Percentiles rank a stretch among this genome's conserved stretches.
Evolutionary conservation across 225 moss, liverwort and hornwort species (phyloP).

Genomic region (Pseudoscleropodium purum): DNA sequence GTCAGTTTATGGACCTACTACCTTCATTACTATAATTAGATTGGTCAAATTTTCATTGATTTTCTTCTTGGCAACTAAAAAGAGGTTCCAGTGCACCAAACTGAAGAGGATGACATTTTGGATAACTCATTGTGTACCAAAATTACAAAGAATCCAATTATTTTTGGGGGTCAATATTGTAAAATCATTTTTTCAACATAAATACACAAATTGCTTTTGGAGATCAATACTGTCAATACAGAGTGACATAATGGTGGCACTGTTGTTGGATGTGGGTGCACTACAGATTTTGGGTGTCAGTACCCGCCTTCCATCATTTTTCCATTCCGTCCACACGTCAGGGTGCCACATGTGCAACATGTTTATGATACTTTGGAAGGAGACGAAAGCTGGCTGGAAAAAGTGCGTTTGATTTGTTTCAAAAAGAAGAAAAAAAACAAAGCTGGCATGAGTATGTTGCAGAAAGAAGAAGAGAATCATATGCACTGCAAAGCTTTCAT

Average conservation of each 20-base stretch:
- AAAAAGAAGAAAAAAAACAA: too few species aligned
- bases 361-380: not conserved
- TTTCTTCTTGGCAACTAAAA: not conserved
- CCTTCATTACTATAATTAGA: rapidly evolving
- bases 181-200: not conserved
- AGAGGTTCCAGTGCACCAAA: not conserved
- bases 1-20: too few species aligned
- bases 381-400: too few species aligned
- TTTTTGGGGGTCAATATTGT: not conserved
- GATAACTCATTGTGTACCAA: not conserved
- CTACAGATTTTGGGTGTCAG: not conserved
- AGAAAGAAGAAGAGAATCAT: too few species aligned
- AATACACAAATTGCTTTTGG: not conserved
- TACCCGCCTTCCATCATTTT: not conserved
- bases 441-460: too few species aligned
- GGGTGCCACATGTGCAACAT: not conserved
- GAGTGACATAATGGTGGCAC: not conserved
- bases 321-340: not conserved
- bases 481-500: too few species aligned
- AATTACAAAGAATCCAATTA: not conserved
- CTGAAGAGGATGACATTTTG: rapidly evolving
- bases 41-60: not conserved
- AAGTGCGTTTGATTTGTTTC: too few species aligned
- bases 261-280: not conserved
- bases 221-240: not conserved